phyloP scores from a whole-genome alignment of 1,139 yeast genomes.

The Lodderomyces parapsilosis region DNA sequence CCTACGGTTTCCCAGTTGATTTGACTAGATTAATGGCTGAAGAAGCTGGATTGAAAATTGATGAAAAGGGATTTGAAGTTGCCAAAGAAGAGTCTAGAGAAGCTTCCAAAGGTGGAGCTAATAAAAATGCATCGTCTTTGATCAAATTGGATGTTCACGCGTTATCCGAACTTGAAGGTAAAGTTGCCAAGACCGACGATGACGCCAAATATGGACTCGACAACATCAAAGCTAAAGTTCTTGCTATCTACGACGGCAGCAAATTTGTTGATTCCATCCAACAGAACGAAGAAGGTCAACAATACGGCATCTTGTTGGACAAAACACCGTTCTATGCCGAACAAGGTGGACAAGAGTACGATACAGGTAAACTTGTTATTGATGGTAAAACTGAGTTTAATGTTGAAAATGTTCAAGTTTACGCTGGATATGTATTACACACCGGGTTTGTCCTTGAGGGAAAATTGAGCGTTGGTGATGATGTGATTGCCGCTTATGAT shows the following conservation, averaged over 20 bases:
- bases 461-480: constrained; percentile 59
- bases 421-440: constrained; percentile 94
- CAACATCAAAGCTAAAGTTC: constrained; percentile 59
- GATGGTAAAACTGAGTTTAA: constrained; percentile 86
- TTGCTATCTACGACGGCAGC: constrained; percentile 71
- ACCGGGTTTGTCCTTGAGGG: constrained; percentile 89
- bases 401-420: constrained; percentile 87
- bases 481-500: constrained; percentile 83
- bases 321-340: constrained; percentile 96
- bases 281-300: constrained; percentile 39
- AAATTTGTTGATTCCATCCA: constrained; percentile 52
- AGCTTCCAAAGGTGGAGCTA: constrained; percentile 88
- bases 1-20: constrained; percentile 99
- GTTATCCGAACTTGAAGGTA: constrained; percentile 58
- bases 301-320: constrained; percentile 79
- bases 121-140: constrained; percentile 55
- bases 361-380: constrained; percentile 87
- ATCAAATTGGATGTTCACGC: constrained; percentile 90
- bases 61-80: constrained; percentile 85
- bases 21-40: constrained; percentile 98
- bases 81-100: constrained; percentile 88
- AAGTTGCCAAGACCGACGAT: constrained; percentile 83
- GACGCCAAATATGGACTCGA: constrained; percentile 67
- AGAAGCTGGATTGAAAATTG: constrained; percentile 92
- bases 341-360: constrained; percentile 98